A percentile compares a stretch with the other conserved stretches of the same genome.
phyloP scores from a whole-genome alignment of 2,329 filamentous ascomycete species.

The Cytospora mali region DNA sequence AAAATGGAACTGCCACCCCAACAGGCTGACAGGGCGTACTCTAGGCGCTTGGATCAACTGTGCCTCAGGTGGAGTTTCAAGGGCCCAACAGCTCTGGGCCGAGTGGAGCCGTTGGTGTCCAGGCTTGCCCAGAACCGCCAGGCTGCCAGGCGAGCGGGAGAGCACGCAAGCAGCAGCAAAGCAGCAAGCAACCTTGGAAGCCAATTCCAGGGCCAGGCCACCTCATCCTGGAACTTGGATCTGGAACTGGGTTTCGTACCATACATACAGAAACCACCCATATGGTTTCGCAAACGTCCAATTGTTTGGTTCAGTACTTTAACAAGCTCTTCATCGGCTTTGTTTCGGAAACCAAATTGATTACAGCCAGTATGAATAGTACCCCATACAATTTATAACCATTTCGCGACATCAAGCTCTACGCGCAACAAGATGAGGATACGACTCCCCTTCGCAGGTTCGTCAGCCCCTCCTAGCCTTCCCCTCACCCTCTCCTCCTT shows the following conservation, averaged over 20 bases:
- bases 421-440: conserved; percentile 67
- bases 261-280: background rate
- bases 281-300: conserved; percentile 9
- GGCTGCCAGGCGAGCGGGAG: background rate
- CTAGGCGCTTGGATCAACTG: background rate
- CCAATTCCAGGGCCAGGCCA: conserved; percentile 24
- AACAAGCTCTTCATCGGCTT: background rate
- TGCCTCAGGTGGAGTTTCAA: background rate
- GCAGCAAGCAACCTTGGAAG: conserved; percentile 6
- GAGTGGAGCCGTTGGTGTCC: conserved; percentile 9
- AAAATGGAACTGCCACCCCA: background rate
- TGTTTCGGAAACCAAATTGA: no score
- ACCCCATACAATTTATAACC: conserved; percentile 11
- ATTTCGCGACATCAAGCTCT: background rate
- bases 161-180: background rate
- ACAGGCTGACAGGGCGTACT: background rate
- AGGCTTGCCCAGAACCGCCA: background rate
- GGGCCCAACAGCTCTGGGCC: background rate
- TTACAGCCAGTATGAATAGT: conserved; percentile 7
- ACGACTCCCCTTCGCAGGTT: conserved; percentile 85
- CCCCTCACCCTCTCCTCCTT: background rate
- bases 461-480: conserved; percentile 15
- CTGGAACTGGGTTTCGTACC: background rate
- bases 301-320: background rate
- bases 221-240: conserved; percentile 16